Percentiles rank a stretch among this genome's conserved stretches.
Evolutionary conservation across 2,329 filamentous ascomycete species (phyloP).

Genomic region (Colletotrichum paranaense): DNA sequence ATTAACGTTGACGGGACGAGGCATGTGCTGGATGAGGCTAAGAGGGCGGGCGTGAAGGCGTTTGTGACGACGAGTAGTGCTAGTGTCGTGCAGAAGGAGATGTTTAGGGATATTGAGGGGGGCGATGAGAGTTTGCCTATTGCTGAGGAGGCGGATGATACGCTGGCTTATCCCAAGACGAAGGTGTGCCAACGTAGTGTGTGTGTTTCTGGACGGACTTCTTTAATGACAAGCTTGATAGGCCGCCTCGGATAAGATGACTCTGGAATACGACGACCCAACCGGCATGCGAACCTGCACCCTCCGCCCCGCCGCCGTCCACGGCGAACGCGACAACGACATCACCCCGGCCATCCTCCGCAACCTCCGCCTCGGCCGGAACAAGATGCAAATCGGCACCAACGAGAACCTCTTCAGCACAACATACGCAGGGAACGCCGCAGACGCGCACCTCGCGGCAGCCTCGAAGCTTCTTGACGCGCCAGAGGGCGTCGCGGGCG

Average conservation of each 20-base stretch:
- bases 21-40: slow-evolving; percentile 66
- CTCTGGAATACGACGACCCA: slow-evolving; percentile 28
- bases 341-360: slow-evolving; percentile 67
- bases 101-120: slow-evolving; percentile 67
- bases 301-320: slow-evolving; percentile 32
- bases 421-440: slow-evolving; percentile 74
- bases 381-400: slow-evolving; percentile 69
- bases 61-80: slow-evolving; percentile 75
- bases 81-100: slow-evolving; percentile 69
- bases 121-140: slow-evolving; percentile 69
- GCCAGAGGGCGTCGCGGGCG: slow-evolving; percentile 62
- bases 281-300: slow-evolving; percentile 32
- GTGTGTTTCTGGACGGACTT: slow-evolving; percentile 3
- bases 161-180: slow-evolving; percentile 64
- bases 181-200: slow-evolving; percentile 56
- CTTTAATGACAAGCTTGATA: not conserved
- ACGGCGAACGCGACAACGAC: slow-evolving; percentile 57
- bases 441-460: slow-evolving; percentile 71
- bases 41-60: slow-evolving; percentile 58
- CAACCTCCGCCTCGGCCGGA: slow-evolving; percentile 63
- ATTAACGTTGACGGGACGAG: slow-evolving; percentile 74
- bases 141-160: slow-evolving; percentile 20
- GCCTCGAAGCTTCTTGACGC: slow-evolving; percentile 63
- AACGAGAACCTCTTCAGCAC: slow-evolving; percentile 74
- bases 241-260: slow-evolving; percentile 33